These are phyloP conservation scores for Furcasterigmium sp. DNA, from an alignment of 2,329 filamentous ascomycete genomes.

Conservation along the genomic window DNA sequence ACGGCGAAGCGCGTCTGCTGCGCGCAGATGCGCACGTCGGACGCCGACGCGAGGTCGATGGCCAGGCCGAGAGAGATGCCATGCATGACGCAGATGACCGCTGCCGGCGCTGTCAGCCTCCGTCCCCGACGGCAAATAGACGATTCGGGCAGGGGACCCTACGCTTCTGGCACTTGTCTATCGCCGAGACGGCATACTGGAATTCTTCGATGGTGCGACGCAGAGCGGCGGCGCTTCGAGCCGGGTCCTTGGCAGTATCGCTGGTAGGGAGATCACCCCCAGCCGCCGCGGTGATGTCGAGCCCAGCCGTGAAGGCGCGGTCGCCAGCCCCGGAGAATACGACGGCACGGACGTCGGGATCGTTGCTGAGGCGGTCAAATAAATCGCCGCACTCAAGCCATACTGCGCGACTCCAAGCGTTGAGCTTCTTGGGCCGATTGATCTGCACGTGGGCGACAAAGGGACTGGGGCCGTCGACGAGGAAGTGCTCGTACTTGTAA, in stretches of 20 bases:
- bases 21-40: conserved; percentile 65
- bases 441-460: conserved; percentile 90
- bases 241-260: conserved; percentile 47
- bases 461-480: conserved; percentile 63
- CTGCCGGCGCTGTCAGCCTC: conserved; percentile 27
- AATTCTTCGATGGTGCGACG: conserved; percentile 72
- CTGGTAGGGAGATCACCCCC: conserved; percentile 41
- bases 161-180: conserved; percentile 90
- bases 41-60: conserved; percentile 66
- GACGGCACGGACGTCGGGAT: conserved; percentile 69
- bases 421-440: conserved; percentile 80
- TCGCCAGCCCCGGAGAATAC: conserved; percentile 78
- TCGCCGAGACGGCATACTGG: conserved; percentile 68
- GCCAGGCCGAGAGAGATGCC: conserved; percentile 73
- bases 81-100: conserved; percentile 78
- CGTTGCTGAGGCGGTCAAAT: conserved; percentile 66
- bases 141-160: conserved; percentile 23
- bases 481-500: conserved; percentile 59
- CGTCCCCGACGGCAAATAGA: not conserved
- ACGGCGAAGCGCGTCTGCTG: conserved; percentile 59
- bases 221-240: conserved; percentile 56
- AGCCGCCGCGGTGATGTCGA: conserved; percentile 70
- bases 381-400: conserved; percentile 75
- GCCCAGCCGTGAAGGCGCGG: conserved; percentile 76
- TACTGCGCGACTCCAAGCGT: conserved; percentile 80